phyloP scores from a whole-genome alignment of 2,329 filamentous ascomycete species.

The Ceratocystis variospora region DNA sequence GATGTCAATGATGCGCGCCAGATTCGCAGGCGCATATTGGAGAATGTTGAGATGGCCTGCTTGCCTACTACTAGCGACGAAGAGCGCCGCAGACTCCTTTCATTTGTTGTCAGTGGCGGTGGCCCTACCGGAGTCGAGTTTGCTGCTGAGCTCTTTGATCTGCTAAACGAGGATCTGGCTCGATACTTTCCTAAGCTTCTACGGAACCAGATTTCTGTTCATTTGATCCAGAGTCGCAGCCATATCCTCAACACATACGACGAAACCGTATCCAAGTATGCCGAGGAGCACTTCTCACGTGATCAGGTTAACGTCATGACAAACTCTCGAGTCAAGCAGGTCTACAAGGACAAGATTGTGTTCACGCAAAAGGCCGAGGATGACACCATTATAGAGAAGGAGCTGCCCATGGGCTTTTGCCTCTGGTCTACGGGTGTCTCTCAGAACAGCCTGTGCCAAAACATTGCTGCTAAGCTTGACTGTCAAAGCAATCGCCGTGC shows the following conservation, averaged over 20 bases:
- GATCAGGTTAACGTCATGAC: slow-evolving; percentile 86
- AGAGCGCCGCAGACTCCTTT: slow-evolving; percentile 73
- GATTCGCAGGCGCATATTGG: slow-evolving; percentile 77
- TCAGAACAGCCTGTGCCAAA: slow-evolving; percentile 68
- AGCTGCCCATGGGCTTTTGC: slow-evolving; percentile 90
- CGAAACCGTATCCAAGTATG: slow-evolving; percentile 81
- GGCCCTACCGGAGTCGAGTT: slow-evolving; percentile 97
- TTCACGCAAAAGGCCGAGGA: slow-evolving; percentile 71
- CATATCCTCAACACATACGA: slow-evolving; percentile 99
- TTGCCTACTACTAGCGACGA: slow-evolving; percentile 84
- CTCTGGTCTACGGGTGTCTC: slow-evolving; percentile 95
- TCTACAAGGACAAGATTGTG: slow-evolving; percentile 66
- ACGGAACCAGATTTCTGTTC: slow-evolving; percentile 95
- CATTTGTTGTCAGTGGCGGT: slow-evolving; percentile 91
- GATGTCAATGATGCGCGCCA: slow-evolving; percentile 81
- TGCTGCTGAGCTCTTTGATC: slow-evolving; percentile 87
- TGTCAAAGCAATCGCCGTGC: slow-evolving; percentile 79
- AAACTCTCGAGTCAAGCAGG: slow-evolving; percentile 85
- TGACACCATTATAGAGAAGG: slow-evolving; percentile 68
- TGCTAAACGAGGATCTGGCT: slow-evolving; percentile 86
- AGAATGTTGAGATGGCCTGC: slow-evolving; percentile 80
- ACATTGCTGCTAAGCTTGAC: slow-evolving; percentile 61
- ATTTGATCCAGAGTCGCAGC: slow-evolving; percentile 84
- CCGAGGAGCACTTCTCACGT: slow-evolving; percentile 78
- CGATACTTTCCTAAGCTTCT: slow-evolving; percentile 73